These are phyloP conservation scores for Danielia reshetovae DNA, from an alignment of 805 yeast species.

Conservation along the genomic window DNA sequence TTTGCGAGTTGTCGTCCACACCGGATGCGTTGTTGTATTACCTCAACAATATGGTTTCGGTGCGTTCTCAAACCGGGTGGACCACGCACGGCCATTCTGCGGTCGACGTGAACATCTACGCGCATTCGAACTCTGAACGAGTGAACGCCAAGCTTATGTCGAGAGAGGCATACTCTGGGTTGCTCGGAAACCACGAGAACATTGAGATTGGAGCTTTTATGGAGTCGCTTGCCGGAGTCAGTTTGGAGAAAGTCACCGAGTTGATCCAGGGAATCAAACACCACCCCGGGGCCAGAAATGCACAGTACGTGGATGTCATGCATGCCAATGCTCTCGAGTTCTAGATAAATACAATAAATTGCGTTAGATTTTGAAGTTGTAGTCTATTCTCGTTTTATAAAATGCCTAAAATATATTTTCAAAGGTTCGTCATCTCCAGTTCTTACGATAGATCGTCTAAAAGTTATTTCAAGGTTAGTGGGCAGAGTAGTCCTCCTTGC, in stretches of 20 bases:
- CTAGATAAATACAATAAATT: too few species aligned
- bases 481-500: constrained; percentile 57
- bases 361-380: too few species aligned
- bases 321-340: neutral
- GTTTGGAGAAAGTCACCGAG: constrained; percentile 47
- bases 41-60: constrained; percentile 67
- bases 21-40: constrained; percentile 44
- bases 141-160: constrained; percentile 36
- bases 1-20: constrained; percentile 14
- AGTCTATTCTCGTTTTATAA: too few species aligned
- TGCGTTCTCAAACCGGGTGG: constrained; percentile 93
- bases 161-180: constrained; percentile 27
- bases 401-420: too few species aligned
- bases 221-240: constrained; percentile 49
- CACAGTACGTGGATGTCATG: neutral
- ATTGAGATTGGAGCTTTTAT: constrained; percentile 77
- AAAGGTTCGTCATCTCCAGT: too few species aligned
- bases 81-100: constrained; percentile 95
- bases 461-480: too few species aligned
- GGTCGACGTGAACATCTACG: constrained; percentile 91
- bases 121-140: constrained; percentile 55
- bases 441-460: too few species aligned
- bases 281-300: constrained; percentile 28
- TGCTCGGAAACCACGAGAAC: constrained; percentile 83
- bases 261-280: constrained; percentile 49